phyloP scores from a whole-genome alignment of 2,329 filamentous ascomycete genomes.

The Diaporthe citrichinensis region DNA sequence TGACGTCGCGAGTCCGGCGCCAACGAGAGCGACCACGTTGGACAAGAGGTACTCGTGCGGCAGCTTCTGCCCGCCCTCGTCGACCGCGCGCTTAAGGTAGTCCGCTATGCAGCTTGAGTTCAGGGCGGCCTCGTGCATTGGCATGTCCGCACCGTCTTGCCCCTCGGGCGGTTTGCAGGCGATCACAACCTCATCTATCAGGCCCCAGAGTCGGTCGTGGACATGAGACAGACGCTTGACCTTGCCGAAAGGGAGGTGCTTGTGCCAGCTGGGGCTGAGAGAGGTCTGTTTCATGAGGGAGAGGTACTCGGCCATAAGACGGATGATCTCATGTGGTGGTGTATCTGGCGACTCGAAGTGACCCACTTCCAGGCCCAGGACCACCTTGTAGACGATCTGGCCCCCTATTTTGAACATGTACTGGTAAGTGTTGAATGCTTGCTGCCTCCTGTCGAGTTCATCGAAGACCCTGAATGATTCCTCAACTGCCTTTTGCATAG shows the following conservation, averaged over 20 bases:
- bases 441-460: background rate
- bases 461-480: background rate
- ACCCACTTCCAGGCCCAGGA: background rate
- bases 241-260: background rate
- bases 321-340: background rate
- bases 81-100: background rate
- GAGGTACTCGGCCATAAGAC: background rate
- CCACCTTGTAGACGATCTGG: background rate
- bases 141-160: background rate
- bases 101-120: background rate
- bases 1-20: background rate
- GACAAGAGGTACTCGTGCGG: background rate
- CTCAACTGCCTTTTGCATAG: background rate
- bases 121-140: slow-evolving; percentile 8
- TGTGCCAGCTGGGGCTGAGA: background rate
- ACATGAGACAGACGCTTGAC: background rate
- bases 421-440: background rate
- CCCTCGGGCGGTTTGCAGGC: background rate
- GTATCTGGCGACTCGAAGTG: background rate
- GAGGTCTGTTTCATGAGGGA: background rate
- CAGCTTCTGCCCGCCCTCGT: background rate
- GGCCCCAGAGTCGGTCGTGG: background rate
- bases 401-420: background rate
- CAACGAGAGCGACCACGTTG: background rate
- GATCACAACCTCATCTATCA: background rate